A percentile compares a stretch with the other conserved stretches of the same genome.
These are phyloP conservation scores for Stylonectria norvegica DNA, from an alignment of 2,329 filamentous ascomycete genomes.

Conservation along the genomic window DNA sequence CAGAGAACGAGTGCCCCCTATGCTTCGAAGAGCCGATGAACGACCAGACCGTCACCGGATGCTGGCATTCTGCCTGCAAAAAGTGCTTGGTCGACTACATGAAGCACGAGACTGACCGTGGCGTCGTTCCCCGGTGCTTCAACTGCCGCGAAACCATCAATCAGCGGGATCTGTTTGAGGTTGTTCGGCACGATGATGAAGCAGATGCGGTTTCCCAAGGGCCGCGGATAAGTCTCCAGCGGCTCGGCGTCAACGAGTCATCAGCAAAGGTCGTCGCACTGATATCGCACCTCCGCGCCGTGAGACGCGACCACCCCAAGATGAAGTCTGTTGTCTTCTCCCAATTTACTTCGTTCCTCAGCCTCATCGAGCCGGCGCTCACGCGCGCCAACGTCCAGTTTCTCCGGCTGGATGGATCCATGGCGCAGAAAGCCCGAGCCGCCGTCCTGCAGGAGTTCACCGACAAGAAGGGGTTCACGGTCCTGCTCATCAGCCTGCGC, in stretches of 20 bases:
- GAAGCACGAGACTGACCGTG: slow-evolving; percentile 75
- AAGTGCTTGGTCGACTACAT: slow-evolving; percentile 89
- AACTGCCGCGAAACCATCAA: slow-evolving; percentile 84
- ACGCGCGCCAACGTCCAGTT: slow-evolving; percentile 67
- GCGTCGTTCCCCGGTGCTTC: slow-evolving; percentile 77
- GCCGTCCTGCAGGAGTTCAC: slow-evolving; percentile 73
- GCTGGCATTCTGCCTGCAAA: slow-evolving; percentile 97
- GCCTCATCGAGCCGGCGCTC: slow-evolving; percentile 83
- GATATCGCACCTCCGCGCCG: slow-evolving; percentile 66
- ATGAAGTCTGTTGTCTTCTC: slow-evolving; percentile 93
- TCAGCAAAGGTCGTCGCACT: slow-evolving; percentile 87
- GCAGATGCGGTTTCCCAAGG: slow-evolving; percentile 42
- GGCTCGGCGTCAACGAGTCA: slow-evolving; percentile 61
- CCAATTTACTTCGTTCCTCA: slow-evolving; percentile 95
- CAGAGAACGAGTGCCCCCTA: slow-evolving; percentile 85
- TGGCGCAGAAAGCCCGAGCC: slow-evolving; percentile 80
- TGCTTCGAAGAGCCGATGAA: slow-evolving; percentile 96
- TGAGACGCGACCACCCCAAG: slow-evolving; percentile 62
- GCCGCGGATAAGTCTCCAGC: slow-evolving; percentile 57
- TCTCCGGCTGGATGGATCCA: slow-evolving; percentile 87
- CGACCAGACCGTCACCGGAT: slow-evolving; percentile 85
- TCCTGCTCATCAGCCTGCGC: slow-evolving; percentile 79
- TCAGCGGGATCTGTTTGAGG: slow-evolving; percentile 83
- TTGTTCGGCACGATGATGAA: slow-evolving; percentile 73
- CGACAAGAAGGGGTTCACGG: slow-evolving; percentile 55